Evolutionary conservation across 1,139 yeast genomes (phyloP).

Genomic region (Candida tunisiensis): DNA sequence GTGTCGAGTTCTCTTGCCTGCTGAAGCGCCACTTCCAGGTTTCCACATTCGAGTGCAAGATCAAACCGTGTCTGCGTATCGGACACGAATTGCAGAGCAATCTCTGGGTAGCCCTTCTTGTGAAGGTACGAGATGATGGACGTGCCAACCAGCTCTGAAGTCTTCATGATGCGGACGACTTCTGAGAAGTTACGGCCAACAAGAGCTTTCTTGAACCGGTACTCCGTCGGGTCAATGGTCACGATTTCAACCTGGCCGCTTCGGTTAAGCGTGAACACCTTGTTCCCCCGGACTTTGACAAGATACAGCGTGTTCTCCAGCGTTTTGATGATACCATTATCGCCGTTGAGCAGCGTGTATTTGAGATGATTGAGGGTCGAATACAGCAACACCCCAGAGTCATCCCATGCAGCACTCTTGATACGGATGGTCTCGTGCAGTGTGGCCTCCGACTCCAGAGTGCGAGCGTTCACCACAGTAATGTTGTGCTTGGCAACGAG

Average conservation of each 20-base stretch:
- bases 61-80: slow-evolving; percentile 96
- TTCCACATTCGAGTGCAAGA: slow-evolving; percentile 86
- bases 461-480: slow-evolving; percentile 71
- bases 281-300: slow-evolving; percentile 50
- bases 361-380: slow-evolving; percentile 93
- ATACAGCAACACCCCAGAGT: slow-evolving; percentile 75
- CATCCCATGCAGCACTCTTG: slow-evolving; percentile 98
- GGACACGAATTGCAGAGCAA: slow-evolving; percentile 89
- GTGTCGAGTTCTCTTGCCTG: slow-evolving; percentile 72
- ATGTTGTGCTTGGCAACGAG: slow-evolving; percentile 85
- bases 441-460: slow-evolving; percentile 62
- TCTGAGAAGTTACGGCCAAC: slow-evolving; percentile 83
- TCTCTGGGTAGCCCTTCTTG: slow-evolving; percentile 78
- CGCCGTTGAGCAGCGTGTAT: slow-evolving; percentile 86
- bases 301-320: slow-evolving; percentile 83
- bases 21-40: slow-evolving; percentile 68
- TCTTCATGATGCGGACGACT: slow-evolving; percentile 76
- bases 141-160: slow-evolving; percentile 90
- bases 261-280: slow-evolving; percentile 70
- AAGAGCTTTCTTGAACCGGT: slow-evolving; percentile 85
- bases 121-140: slow-evolving; percentile 91
- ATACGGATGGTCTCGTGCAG: slow-evolving; percentile 95
- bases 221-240: slow-evolving; percentile 88
- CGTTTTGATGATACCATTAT: slow-evolving; percentile 85
- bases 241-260: slow-evolving; percentile 69